Percentiles rank a stretch among this genome's conserved stretches.
These are phyloP conservation scores for Leccinellum luteum DNA, from an alignment of 768 basidiomycete genomes.

Conservation along the genomic window DNA sequence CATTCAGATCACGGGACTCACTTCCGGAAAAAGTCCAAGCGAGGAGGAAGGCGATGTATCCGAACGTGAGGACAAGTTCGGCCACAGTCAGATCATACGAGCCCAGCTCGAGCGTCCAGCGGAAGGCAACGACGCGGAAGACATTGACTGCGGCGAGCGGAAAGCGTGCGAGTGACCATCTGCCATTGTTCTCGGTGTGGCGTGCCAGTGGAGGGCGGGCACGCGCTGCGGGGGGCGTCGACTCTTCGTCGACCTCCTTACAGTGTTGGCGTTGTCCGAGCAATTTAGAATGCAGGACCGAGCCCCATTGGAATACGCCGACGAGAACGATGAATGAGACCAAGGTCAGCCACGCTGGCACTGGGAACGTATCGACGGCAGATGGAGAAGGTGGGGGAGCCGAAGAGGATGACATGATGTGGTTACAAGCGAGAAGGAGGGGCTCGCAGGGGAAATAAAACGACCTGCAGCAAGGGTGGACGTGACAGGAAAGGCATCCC, in stretches of 20 bases:
- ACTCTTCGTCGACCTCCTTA: background rate
- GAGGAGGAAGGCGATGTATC: conserved; percentile 46
- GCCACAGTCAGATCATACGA: conserved; percentile 37
- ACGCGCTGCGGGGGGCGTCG: background rate
- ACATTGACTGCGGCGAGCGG: conserved; percentile 38
- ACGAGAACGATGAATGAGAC: conserved; percentile 13
- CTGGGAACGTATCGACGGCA: background rate
- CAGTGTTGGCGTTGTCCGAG: background rate
- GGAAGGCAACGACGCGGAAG: conserved; percentile 50
- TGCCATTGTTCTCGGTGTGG: conserved; percentile 16
- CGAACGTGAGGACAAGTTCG: conserved; percentile 46
- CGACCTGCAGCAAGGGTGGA: background rate
- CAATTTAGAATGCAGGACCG: conserved; percentile 22
- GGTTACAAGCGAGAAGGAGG: background rate
- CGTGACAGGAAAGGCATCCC: background rate
- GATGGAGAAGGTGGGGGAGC: background rate
- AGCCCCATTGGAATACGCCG: conserved; percentile 28
- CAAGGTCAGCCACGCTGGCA: conserved; percentile 19
- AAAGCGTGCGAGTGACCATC: conserved; percentile 39
- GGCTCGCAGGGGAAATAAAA: background rate
- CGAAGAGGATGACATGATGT: background rate
- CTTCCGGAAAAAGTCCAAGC: conserved; percentile 45
- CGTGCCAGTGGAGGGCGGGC: background rate
- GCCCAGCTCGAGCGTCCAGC: conserved; percentile 46
- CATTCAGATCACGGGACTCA: conserved; percentile 27